A percentile compares a stretch with the other conserved stretches of the same genome.
Conservation (phyloP, 805 yeast genomes). For the Jamesozyma jinghongensis region DNA sequence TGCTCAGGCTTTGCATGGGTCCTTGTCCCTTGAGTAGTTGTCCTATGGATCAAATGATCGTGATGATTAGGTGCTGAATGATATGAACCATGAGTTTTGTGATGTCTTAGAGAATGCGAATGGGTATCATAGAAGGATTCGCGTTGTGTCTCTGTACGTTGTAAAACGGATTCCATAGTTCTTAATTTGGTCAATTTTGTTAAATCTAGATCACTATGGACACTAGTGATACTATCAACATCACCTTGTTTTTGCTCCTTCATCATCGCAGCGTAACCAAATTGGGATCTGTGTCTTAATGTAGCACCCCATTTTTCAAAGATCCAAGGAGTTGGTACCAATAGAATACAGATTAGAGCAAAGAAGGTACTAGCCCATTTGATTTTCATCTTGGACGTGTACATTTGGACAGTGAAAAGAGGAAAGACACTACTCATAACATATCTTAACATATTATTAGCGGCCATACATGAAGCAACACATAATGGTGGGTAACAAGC, state of each 20-base stretch:
- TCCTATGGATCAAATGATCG: background rate
- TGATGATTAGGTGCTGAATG: no score
- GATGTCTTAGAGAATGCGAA: background rate
- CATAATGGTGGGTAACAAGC: conserved; percentile 64
- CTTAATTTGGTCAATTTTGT: conserved; percentile 8
- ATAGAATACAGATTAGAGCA: conserved; percentile 53
- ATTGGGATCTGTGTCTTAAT: conserved; percentile 48
- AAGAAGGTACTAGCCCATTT: conserved; percentile 70
- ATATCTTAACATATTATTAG: conserved; percentile 74
- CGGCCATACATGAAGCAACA: conserved; percentile 85
- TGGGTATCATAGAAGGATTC: conserved; percentile 1
- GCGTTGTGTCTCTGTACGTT: conserved; percentile 2
- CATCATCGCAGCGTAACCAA: conserved; percentile 47
- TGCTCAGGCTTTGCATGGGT: background rate
- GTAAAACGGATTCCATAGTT: conserved; percentile 3
- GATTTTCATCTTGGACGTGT: conserved; percentile 47
- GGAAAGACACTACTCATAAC: conserved; percentile 76
- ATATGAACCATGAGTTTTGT: no score
- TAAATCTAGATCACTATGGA: conserved; percentile 3
- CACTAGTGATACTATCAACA: conserved; percentile 21
- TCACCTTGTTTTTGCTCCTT: conserved; percentile 27
- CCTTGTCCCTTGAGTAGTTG: no score
- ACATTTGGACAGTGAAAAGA: conserved; percentile 79
- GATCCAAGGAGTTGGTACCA: conserved; percentile 69
- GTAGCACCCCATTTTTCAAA: conserved; percentile 50